Evolutionary conservation across 2,329 filamentous ascomycete species (phyloP), one percentile per base, ranked within the genome.

Genomic region (Zymoseptoria brevis): DNA sequence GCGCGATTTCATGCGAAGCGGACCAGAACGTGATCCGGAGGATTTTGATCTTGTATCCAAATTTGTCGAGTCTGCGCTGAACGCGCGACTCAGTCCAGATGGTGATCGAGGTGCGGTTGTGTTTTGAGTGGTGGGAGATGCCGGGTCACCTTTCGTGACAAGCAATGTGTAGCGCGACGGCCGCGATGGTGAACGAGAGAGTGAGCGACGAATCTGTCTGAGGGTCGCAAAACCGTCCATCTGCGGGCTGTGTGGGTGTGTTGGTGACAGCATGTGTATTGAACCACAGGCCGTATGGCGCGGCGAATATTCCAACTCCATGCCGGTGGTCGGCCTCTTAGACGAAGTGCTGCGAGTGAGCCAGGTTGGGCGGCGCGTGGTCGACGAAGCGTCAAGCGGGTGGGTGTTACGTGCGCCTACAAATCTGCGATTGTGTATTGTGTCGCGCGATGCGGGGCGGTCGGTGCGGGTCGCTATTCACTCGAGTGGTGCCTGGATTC

Each of bases 161-260:
- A 83, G 78, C 56, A 95, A 77, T 58, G 83, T 57, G 60, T 94
- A 93, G 68, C 83, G 81, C 59, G 81, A 81, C 50, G 79, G 79
- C 74, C 94, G 96, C 30, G 93, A 96, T 9, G 93, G 93, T n/a
- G 93, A 96, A 68, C 91, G 84, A 59, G 92, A 96, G 64, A 96
- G 81, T 24, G 93, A 96, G 67, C 90, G 88, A 65, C 92, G 84
- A 60, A 96, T 80, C 69, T 90, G 89, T 71, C 90, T 84, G 64
- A 96, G 88, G 60, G 89, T 87, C 55, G 89, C 86, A 62, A 88
- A 87, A 64, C 90, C 85, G 77, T 96, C 89, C 68, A 93, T 87
- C 90, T 89, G 62, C 21, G 63, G 62, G 22, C 58, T 62, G 57
- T 69, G 69, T 9, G 66, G 65, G 56, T 73, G 70, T 11, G 89